These are phyloP conservation scores for Lachnellula arida DNA, from an alignment of 2,329 filamentous ascomycete genomes.

Conservation along the genomic window DNA sequence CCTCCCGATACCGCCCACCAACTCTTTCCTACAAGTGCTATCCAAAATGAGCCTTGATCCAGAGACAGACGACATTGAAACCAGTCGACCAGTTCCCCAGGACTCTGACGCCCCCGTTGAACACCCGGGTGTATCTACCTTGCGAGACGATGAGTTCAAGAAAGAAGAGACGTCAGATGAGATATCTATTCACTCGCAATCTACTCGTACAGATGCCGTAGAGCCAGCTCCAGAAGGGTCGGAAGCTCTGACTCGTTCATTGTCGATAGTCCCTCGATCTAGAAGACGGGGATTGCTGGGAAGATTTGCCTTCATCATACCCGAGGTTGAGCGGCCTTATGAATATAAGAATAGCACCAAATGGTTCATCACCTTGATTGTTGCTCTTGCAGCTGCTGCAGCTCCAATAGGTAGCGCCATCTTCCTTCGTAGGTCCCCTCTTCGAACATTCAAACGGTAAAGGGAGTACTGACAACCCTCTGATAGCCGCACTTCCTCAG, in stretches of 20 bases:
- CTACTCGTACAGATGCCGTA: constrained; percentile 15
- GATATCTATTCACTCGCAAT: constrained; percentile 15
- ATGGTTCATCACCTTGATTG: constrained; percentile 77
- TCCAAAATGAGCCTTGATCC: constrained; percentile 13
- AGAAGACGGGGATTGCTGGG: constrained; percentile 69
- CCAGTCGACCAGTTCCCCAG: constrained; percentile 11
- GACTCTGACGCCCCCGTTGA: constrained; percentile 16
- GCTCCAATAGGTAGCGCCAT: constrained; percentile 83
- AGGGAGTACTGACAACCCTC: constrained; percentile 2
- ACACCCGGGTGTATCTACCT: constrained; percentile 17
- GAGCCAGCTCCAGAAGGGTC: constrained; percentile 6
- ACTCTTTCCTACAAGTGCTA: not conserved
- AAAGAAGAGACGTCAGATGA: constrained; percentile 2
- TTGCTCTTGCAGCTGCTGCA: constrained; percentile 70
- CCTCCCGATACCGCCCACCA: not conserved
- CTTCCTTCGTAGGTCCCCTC: constrained; percentile 60
- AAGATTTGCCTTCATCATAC: constrained; percentile 64
- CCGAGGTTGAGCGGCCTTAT: constrained; percentile 73
- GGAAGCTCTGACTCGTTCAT: constrained; percentile 21
- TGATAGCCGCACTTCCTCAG: constrained; percentile 60
- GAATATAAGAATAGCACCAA: constrained; percentile 71
- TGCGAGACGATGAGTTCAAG: constrained; percentile 12
- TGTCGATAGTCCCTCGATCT: constrained; percentile 40
- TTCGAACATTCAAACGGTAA: not conserved
- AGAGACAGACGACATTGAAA: constrained; percentile 17